Evolutionary conservation across 306 rosid species (phyloP).

Genomic region (Elaeagnus macrophylla): DNA sequence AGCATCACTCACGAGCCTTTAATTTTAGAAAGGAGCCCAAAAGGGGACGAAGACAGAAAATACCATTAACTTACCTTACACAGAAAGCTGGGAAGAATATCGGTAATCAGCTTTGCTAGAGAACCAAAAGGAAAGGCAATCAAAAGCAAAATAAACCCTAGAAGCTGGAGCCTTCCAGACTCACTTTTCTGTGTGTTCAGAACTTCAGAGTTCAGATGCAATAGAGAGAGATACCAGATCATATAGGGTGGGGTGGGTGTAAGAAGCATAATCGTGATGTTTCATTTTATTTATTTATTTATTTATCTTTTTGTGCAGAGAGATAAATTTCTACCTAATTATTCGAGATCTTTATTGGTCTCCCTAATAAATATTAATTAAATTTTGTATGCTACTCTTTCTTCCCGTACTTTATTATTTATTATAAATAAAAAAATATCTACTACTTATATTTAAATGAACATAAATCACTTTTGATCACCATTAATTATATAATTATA

Average conservation of each 20-base stretch:
- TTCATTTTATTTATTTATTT: too few relatives aligned
- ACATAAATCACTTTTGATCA: too few relatives aligned
- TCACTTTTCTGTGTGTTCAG: conserved; percentile 20
- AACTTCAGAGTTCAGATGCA: conserved; percentile 18
- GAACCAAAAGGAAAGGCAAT: conserved; percentile 1
- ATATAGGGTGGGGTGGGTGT: conserved; percentile 31
- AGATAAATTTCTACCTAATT: background rate
- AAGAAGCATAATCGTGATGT: conserved; percentile 32
- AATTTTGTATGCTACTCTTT: background rate
- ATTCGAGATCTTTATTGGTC: conserved; percentile 35
- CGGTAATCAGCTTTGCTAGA: background rate
- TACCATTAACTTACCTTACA: too few relatives aligned
- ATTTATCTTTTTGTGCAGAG: conserved; percentile 16
- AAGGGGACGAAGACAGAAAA: too few relatives aligned
- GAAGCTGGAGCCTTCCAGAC: conserved; percentile 28
- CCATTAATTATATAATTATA: too few relatives aligned
- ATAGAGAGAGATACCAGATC: conserved; percentile 34
- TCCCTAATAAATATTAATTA: conserved; percentile 2
- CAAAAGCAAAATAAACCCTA: conserved; percentile 21
- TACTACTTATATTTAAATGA: too few relatives aligned
- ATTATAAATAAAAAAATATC: too few relatives aligned
- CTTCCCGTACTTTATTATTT: background rate
- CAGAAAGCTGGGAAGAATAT: too few relatives aligned
- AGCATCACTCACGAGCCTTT: too few relatives aligned
- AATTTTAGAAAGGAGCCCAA: too few relatives aligned